phyloP scores from a whole-genome alignment of 345 rosid species.

The Bruguiera gymnorhiza region DNA sequence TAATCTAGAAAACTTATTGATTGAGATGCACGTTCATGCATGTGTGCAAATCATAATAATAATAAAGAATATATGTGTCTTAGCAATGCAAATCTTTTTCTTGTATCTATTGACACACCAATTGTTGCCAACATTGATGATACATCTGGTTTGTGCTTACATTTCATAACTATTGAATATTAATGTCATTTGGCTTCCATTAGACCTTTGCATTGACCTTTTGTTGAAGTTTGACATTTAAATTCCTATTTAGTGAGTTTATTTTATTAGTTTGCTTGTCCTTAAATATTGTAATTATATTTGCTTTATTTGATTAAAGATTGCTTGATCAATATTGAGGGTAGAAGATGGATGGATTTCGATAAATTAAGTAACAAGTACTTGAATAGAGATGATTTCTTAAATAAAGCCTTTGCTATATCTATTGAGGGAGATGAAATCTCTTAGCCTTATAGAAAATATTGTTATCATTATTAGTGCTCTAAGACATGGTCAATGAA shows the following conservation, averaged over 20 bases:
- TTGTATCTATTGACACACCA: conserved; percentile 79
- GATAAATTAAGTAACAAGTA: neutral
- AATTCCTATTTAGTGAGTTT: too few species aligned
- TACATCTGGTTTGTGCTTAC: conserved; percentile 66
- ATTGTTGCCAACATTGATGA: conserved; percentile 65
- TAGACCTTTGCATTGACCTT: neutral
- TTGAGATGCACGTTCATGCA: too few species aligned
- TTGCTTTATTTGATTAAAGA: too few species aligned
- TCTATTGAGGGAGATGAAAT: neutral
- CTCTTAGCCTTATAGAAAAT: neutral
- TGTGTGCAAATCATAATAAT: too few species aligned
- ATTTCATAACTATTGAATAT: conserved; percentile 1
- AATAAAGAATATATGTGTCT: too few species aligned
- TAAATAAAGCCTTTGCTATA: neutral
- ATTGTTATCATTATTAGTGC: neutral
- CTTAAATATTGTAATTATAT: too few species aligned
- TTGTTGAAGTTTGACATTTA: neutral
- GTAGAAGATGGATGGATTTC: neutral
- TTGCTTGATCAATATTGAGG: too few species aligned
- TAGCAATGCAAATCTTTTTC: conserved; percentile 69
- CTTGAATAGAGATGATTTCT: neutral
- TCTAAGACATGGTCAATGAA: neutral
- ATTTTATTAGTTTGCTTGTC: too few species aligned
- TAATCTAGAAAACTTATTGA: too few species aligned
- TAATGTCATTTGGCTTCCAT: neutral